These are phyloP conservation scores for Alternaria gaisen DNA, from an alignment of 2,329 filamentous ascomycete genomes.

Conservation along the genomic window DNA sequence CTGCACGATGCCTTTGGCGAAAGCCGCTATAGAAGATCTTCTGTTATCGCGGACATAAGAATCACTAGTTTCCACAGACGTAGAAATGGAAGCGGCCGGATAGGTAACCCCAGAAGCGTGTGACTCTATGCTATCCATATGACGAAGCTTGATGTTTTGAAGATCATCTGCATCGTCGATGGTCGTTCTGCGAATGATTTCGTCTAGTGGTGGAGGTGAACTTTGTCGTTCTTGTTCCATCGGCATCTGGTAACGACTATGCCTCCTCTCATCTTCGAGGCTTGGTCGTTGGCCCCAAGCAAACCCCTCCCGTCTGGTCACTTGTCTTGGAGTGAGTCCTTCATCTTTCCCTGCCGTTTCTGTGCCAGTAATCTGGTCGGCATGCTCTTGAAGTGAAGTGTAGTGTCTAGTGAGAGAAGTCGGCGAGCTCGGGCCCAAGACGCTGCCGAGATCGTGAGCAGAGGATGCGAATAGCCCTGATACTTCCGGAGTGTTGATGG, in stretches of 20 bases:
- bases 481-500: slow-evolving; percentile 3
- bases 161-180: slow-evolving; percentile 21
- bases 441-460: slow-evolving; percentile 4
- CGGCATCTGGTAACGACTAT: slow-evolving; percentile 24
- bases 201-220: slow-evolving; percentile 33
- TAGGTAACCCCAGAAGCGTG: slow-evolving; percentile 12
- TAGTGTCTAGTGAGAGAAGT: slow-evolving; percentile 27
- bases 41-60: slow-evolving; percentile 20
- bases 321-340: slow-evolving; percentile 25
- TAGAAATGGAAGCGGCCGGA: slow-evolving; percentile 1
- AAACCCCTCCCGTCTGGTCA: slow-evolving; percentile 39
- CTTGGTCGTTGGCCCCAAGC: slow-evolving; percentile 26
- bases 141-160: slow-evolving; percentile 19
- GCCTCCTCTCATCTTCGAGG: slow-evolving; percentile 13
- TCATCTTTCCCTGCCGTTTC: slow-evolving; percentile 7
- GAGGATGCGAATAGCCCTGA: slow-evolving; percentile 12
- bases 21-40: slow-evolving; percentile 34
- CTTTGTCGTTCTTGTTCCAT: slow-evolving; percentile 14
- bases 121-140: slow-evolving; percentile 24
- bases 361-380: slow-evolving; percentile 18
- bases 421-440: slow-evolving; percentile 5
- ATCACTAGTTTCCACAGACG: slow-evolving; percentile 4
- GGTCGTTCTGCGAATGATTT: slow-evolving; percentile 26
- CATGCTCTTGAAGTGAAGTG: slow-evolving; percentile 41
- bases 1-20: slow-evolving; percentile 35